Evolutionary conservation across 2,329 filamentous ascomycete genomes (phyloP).

Genomic region (Penicillium sp.): DNA sequence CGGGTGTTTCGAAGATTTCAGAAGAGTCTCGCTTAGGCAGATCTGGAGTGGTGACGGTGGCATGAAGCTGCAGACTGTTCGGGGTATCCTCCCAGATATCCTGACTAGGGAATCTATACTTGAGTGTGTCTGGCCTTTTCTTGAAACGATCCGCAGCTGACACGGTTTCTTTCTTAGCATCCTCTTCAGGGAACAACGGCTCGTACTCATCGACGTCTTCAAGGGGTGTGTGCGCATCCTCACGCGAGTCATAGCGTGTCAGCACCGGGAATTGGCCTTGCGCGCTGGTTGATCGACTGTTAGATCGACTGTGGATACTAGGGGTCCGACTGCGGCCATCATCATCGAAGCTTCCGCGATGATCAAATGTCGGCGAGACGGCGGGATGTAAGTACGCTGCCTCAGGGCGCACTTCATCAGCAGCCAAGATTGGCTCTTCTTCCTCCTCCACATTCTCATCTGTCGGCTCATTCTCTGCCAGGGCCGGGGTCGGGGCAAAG

Average conservation of each 20-base stretch:
- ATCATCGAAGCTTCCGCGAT: constrained; percentile 57
- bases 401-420: constrained; percentile 75
- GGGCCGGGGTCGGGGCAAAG: constrained; percentile 48
- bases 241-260: constrained; percentile 55
- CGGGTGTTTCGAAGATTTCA: constrained; percentile 42
- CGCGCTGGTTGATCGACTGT: constrained; percentile 62
- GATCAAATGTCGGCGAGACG: constrained; percentile 69
- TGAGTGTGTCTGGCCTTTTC: constrained; percentile 50
- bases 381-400: constrained; percentile 73
- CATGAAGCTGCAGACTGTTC: constrained; percentile 70
- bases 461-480: constrained; percentile 48
- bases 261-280: constrained; percentile 56
- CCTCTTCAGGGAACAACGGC: constrained; percentile 81
- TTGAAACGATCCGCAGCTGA: constrained; percentile 57
- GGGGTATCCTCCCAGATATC: constrained; percentile 98
- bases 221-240: constrained; percentile 62
- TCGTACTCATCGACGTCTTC: constrained; percentile 94
- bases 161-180: constrained; percentile 56
- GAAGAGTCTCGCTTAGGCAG: constrained; percentile 47
- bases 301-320: constrained; percentile 60
- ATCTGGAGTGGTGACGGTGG: constrained; percentile 82
- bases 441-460: constrained; percentile 55
- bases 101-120: constrained; percentile 82
- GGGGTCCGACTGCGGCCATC: constrained; percentile 51
- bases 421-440: constrained; percentile 77